Evolutionary conservation across 352 stramenopile species (phyloP), one percentile per base, ranked within the genome.

Genomic region (Globisporangium cystogenes): DNA sequence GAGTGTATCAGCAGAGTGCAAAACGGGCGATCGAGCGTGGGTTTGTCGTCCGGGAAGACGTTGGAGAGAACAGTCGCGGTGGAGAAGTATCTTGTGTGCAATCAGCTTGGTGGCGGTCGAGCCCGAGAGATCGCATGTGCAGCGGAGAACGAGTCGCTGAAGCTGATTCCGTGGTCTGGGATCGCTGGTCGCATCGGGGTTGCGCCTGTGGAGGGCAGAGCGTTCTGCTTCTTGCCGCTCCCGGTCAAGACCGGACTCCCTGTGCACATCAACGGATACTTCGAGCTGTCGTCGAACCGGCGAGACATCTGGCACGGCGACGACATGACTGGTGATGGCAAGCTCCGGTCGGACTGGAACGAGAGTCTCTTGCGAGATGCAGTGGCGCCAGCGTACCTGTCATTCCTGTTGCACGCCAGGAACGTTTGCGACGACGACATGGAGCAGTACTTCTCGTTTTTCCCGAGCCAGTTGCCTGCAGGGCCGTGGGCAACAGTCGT

Each of bases 211-310:
- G 73, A 90, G 37, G 82, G 80, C 7, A 68, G 77, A 7, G 91
- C 90, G 24, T 98, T 97, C 65, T 97, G 89, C 59, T 98, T 97
- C 48, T 65, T 98, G 16, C 91, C 91, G n/a, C 69, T 98, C 50
- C 91, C 91, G 23, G 87, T 97, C 20, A 76, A 77, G 53, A 88
- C 90, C 11, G 83, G 84, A 1, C 63, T 97, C 15, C 83, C 87
- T 12, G 84, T 98, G 26, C 90, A 97, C 57, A 60, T 97, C 24
- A 98, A 98, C 55, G 90, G 88, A 12, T 98, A 96, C 70, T 98
- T 98, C 67, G 90, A 98, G 58, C 59, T 98, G n/a, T 91, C 82
- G 8, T 93, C 82, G 7, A 93, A 93, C 71, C 76, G 82, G 11
- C 76, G 82, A 23, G 82, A 93, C 33, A 88, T 93, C 50, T 93